Conservation (phyloP, 352 stramenopile species). For the Globisporangium mamillatum region DNA sequence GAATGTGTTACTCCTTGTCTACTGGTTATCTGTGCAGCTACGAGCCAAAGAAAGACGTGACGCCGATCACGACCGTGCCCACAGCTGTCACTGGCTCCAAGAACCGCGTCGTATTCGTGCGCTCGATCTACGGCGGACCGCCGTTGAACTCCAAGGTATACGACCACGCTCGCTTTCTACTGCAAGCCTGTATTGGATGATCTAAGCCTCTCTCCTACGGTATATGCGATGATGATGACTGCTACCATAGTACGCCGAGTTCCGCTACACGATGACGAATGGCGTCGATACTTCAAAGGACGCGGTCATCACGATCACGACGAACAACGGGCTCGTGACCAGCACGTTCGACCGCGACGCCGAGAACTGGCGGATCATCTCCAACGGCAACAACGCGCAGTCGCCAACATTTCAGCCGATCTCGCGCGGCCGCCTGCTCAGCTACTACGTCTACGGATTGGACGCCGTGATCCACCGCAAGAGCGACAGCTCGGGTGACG, state of each 20-base stretch:
- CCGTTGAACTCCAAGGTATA: constrained; percentile 59
- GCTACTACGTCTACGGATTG: constrained; percentile 88
- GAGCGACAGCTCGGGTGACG: constrained; percentile 53
- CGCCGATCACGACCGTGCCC: constrained; percentile 51
- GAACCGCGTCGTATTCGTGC: constrained; percentile 83
- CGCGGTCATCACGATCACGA: constrained; percentile 79
- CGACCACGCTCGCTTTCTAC: not conserved
- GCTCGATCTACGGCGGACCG: constrained; percentile 56
- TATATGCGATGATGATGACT: not conserved
- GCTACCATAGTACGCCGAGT: constrained; percentile 68
- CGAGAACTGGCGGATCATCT: constrained; percentile 79
- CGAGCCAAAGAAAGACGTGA: constrained; percentile 75
- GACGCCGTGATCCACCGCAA: constrained; percentile 66
- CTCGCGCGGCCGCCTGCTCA: constrained; percentile 69
- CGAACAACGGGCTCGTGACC: constrained; percentile 61
- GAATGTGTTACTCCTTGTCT: not conserved
- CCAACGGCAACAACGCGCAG: constrained; percentile 44
- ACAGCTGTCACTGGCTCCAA: constrained; percentile 77
- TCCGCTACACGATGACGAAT: constrained; percentile 85
- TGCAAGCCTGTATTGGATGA: not conserved
- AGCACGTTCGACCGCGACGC: constrained; percentile 78
- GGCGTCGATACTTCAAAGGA: constrained; percentile 52
- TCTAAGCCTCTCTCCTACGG: not conserved
- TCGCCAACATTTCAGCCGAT: constrained; percentile 53
- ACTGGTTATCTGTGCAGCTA: constrained; percentile 29